phyloP scores from a whole-genome alignment of 73 alveolate genomes.

The Symbiodinium natans region DNA sequence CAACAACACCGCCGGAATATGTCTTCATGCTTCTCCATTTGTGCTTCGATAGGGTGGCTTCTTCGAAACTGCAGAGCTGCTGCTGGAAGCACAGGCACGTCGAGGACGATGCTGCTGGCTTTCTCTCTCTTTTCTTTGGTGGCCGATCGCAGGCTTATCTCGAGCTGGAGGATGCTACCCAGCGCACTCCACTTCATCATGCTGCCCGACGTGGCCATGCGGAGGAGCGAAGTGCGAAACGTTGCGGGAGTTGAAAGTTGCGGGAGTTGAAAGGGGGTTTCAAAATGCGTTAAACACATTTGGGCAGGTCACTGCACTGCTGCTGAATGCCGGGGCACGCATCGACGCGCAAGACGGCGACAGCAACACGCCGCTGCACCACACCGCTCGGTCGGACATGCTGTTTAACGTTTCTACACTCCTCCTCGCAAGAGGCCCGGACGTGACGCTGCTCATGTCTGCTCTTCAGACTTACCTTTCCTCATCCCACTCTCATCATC shows the following conservation, averaged over 20 bases:
- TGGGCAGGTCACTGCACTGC: neutral
- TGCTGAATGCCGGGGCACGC: slow-evolving; percentile 37
- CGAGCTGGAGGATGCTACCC: slow-evolving; percentile 88
- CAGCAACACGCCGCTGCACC: slow-evolving; percentile 40
- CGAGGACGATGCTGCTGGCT: no score
- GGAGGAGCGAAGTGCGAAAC: neutral
- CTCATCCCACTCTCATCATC: no score
- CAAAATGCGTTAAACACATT: no score
- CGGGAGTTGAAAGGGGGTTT: no score
- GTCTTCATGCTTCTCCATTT: no score
- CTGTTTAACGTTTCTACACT: slow-evolving; percentile 23
- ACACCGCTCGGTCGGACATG: slow-evolving; percentile 39
- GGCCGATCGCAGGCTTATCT: slow-evolving; percentile 18
- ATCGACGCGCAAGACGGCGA: slow-evolving; percentile 55
- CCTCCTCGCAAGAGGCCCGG: slow-evolving; percentile 29
- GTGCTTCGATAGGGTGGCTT: slow-evolving; percentile 39
- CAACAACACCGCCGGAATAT: no score
- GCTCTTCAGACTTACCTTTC: no score
- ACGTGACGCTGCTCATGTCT: no score
- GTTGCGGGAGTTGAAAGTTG: no score
- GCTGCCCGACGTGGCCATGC: slow-evolving; percentile 67
- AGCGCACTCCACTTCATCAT: slow-evolving; percentile 58
- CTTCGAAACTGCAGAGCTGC: slow-evolving; percentile 11
- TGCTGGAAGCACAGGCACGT: slow-evolving; percentile 49
- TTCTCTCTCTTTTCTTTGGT: no score